Evolutionary conservation across 192 early-diverging fungal species (phyloP), one percentile per base, ranked within the genome.

Genomic region (Funneliformis mosseae): DNA sequence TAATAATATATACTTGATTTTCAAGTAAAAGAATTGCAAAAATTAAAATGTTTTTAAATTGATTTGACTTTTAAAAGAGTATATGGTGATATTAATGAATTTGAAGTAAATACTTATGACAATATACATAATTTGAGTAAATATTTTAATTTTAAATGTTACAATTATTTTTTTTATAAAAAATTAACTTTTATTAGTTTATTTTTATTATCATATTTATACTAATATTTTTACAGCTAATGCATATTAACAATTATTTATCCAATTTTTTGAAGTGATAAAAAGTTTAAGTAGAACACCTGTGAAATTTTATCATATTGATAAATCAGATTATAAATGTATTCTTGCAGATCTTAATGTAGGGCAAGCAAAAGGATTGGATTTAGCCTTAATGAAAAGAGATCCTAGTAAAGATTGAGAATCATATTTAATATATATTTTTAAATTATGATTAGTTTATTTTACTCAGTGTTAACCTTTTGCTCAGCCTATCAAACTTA

Each of bases 371-470:
- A 71, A 43, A 43, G 42, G 42, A 21, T 38, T 69, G 5, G 41
- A 18, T 10, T 41, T 41, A 12, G 41, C 67, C 10, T 39, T 69
- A 21, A 1, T 0, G 23, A n/a, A 18, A 11, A 21, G 25, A n/a
- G 38, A 71, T 71, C 1, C 14, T 42, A n/a, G n/a, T 18, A 43
- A 45, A 43, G 21, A 45, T 41, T 41, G 27, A n/a, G 69, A 45
- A 23, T 8, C 38, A 21, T n/a, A 45, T 41, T 71, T 71, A 9
- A 71, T n/a, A 8, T 45, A 71, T 71, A 71, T 71, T 71, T 71
- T 71, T 42, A 69, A 71, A 4, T 71, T n/a, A 43, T 71, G 39
- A 5, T 45, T n/a, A 18, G 23, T 71, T 18, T n/a, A 71, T 45
- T n/a, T n/a, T n/a, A n/a, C n/a, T n/a, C n/a, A n/a, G n/a, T n/a